phyloP scores from a whole-genome alignment of 345 rosid species.

The Eucalyptus cladocalyx region DNA sequence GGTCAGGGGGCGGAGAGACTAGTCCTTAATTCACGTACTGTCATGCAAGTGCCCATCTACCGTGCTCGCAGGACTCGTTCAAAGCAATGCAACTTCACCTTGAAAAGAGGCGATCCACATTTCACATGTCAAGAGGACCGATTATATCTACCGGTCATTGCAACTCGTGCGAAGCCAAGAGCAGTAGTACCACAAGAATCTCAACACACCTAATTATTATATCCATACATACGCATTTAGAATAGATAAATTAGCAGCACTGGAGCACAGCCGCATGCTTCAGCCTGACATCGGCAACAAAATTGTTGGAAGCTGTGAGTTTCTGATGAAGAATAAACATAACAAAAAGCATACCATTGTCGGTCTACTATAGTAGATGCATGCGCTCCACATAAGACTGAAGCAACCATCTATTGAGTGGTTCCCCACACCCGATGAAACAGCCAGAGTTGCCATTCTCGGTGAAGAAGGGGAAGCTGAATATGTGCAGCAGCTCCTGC shows the following conservation, averaged over 20 bases:
- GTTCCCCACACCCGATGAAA: constrained; percentile 80
- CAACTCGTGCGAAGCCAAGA: neutral
- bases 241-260: neutral
- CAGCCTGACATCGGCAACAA: neutral
- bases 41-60: neutral
- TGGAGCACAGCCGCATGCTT: neutral
- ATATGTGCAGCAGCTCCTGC: constrained; percentile 60
- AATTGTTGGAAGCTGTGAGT: neutral
- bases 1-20: neutral
- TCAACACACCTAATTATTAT: neutral
- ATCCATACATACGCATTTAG: neutral
- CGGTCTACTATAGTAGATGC: constrained; percentile 41
- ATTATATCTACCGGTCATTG: neutral
- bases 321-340: neutral
- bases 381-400: constrained; percentile 83
- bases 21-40: neutral
- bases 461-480: constrained; percentile 67
- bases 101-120: neutral
- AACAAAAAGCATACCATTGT: neutral
- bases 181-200: neutral
- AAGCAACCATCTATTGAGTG: constrained; percentile 63
- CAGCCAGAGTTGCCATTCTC: constrained; percentile 88
- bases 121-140: neutral
- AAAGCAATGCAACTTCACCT: neutral
- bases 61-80: neutral